Evolutionary conservation across 805 yeast species (phyloP).

Genomic region (Starmera quercuum): DNA sequence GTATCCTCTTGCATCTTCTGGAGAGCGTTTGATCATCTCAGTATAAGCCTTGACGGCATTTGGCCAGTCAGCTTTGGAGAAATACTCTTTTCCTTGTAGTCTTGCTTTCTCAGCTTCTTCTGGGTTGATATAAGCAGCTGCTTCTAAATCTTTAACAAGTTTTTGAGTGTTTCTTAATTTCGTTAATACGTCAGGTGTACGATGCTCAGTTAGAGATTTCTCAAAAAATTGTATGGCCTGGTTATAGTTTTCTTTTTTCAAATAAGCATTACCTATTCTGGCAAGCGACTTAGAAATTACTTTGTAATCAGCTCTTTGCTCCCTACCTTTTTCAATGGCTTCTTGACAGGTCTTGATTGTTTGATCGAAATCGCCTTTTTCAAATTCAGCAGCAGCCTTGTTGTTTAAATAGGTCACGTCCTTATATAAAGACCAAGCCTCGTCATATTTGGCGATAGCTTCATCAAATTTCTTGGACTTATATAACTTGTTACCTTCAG

Average conservation of each 20-base stretch:
- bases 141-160: slow-evolving; percentile 71
- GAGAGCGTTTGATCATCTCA: slow-evolving; percentile 96
- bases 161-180: slow-evolving; percentile 86
- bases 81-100: slow-evolving; percentile 80
- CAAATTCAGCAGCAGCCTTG: slow-evolving; percentile 96
- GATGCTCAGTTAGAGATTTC: slow-evolving; percentile 91
- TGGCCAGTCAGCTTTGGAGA: slow-evolving; percentile 94
- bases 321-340: slow-evolving; percentile 89
- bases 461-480: slow-evolving; percentile 85
- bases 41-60: slow-evolving; percentile 89
- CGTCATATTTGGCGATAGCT: slow-evolving; percentile 79
- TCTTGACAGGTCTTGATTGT: slow-evolving; percentile 74
- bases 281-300: slow-evolving; percentile 88
- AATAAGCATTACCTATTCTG: slow-evolving; percentile 77
- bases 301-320: slow-evolving; percentile 85
- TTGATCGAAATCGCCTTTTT: slow-evolving; percentile 84
- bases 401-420: slow-evolving; percentile 94
- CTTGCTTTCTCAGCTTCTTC: slow-evolving; percentile 95
- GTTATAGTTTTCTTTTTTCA: slow-evolving; percentile 64
- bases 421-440: slow-evolving; percentile 74
- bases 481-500: slow-evolving; percentile 80
- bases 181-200: slow-evolving; percentile 87
- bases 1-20: slow-evolving; percentile 92
- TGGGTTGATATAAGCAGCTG: slow-evolving; percentile 75
- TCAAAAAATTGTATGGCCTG: slow-evolving; percentile 75